phyloP scores from a whole-genome alignment of 202 grass and related monocot genomes.

The Musa balbisiana region DNA sequence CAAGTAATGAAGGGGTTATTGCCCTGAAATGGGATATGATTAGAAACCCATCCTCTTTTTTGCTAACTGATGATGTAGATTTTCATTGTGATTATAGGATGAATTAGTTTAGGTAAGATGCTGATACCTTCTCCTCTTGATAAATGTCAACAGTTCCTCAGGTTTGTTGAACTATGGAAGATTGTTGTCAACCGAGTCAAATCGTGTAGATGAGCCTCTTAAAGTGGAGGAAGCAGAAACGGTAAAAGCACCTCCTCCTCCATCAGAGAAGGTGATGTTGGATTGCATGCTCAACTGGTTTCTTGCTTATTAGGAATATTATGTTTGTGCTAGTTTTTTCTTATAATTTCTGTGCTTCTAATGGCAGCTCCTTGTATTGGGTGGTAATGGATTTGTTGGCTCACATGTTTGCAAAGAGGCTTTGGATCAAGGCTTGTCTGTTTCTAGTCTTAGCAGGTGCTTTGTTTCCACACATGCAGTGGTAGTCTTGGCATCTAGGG shows the following conservation, averaged over 20 bases:
- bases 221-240: conserved; percentile 81
- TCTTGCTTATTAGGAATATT: conserved; percentile 10
- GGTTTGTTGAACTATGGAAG: conserved; percentile 35
- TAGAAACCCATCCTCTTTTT: background rate
- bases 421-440: conserved; percentile 61
- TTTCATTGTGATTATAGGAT: background rate
- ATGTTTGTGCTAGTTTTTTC: background rate
- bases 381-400: conserved; percentile 91
- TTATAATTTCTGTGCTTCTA: conserved; percentile 20
- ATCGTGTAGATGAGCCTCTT: conserved; percentile 43
- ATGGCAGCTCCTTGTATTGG: conserved; percentile 67
- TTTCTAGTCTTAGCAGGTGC: conserved; percentile 88
- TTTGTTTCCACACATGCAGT: conserved; percentile 6
- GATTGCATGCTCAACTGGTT: conserved; percentile 12
- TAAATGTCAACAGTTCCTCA: conserved; percentile 26
- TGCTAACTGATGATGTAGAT: background rate
- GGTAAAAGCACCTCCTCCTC: conserved; percentile 39
- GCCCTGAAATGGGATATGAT: background rate
- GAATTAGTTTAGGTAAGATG: background rate
- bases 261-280: conserved; percentile 56
- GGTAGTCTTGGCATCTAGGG: background rate
- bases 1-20: too few species aligned
- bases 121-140: background rate
- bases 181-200: conserved; percentile 41
- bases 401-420: conserved; percentile 89